Evolutionary conservation across 148 eudicot species (phyloP).

Genomic region (Heliosperma pusillum): DNA sequence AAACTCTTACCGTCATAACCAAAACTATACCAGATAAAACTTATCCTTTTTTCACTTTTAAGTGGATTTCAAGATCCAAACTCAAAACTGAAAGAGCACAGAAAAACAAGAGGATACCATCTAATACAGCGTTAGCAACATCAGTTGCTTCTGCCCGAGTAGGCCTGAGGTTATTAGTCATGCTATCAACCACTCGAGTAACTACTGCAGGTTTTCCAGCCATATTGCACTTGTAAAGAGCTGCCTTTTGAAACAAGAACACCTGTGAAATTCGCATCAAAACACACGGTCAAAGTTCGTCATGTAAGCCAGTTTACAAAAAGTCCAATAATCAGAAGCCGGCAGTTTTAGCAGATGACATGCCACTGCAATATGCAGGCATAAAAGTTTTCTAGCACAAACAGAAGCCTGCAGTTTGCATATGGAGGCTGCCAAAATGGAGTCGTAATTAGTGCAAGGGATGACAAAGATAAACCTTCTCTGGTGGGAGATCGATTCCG

Average conservation of each 20-base stretch:
- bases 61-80: conserved; percentile 2
- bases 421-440: background rate
- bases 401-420: background rate
- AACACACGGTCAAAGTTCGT: background rate
- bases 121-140: conserved; percentile 92
- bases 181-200: conserved; percentile 92
- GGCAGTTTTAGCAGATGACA: too few relatives aligned
- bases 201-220: conserved; percentile 93
- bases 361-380: background rate
- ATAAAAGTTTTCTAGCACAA: background rate
- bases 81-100: background rate
- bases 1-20: background rate
- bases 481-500: conserved; percentile 94
- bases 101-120: conserved; percentile 38
- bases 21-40: background rate
- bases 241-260: conserved; percentile 84
- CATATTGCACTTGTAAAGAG: conserved; percentile 87
- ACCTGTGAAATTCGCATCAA: conserved; percentile 41
- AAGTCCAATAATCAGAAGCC: too few relatives aligned
- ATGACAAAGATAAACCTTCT: conserved; percentile 52
- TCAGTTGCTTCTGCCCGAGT: conserved; percentile 97
- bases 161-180: conserved; percentile 90
- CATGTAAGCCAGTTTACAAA: background rate
- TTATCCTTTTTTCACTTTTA: background rate
- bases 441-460: too few relatives aligned